phyloP scores from a whole-genome alignment of 2,329 filamentous ascomycete genomes.

The Phaeosphaeriaceae sp. region DNA sequence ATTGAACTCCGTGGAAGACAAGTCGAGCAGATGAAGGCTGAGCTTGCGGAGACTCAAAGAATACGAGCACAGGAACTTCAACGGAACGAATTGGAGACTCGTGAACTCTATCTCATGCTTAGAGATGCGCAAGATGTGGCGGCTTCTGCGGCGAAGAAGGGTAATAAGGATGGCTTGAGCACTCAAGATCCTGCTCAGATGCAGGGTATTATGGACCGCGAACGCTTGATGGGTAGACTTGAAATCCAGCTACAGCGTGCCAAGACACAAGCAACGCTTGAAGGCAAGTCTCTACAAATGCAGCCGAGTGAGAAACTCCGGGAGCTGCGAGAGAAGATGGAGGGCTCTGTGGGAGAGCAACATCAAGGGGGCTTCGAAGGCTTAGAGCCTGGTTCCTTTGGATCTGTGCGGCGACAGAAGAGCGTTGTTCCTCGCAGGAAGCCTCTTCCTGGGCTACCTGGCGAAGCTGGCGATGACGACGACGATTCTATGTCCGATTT shows the following conservation, averaged over 20 bases:
- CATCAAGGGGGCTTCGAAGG: constrained; percentile 33
- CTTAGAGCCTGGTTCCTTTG: constrained; percentile 65
- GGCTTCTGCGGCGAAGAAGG: constrained; percentile 78
- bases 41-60: constrained; percentile 84
- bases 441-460: constrained; percentile 42
- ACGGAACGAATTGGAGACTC: constrained; percentile 91
- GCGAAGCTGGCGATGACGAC: constrained; percentile 45
- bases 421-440: constrained; percentile 49
- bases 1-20: constrained; percentile 89
- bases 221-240: constrained; percentile 88
- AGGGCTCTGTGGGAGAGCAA: constrained; percentile 60
- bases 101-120: constrained; percentile 97
- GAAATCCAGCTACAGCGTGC: constrained; percentile 96
- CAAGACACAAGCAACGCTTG: constrained; percentile 96
- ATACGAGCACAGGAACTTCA: constrained; percentile 89
- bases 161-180: constrained; percentile 58
- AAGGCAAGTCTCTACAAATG: constrained; percentile 84
- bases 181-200: constrained; percentile 76
- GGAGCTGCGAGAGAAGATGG: constrained; percentile 94
- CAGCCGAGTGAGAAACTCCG: constrained; percentile 91
- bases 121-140: constrained; percentile 96
- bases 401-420: constrained; percentile 50
- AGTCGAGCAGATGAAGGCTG: constrained; percentile 85
- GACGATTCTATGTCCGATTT: constrained; percentile 41
- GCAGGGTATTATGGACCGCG: constrained; percentile 91